A percentile compares a stretch with the other conserved stretches of the same genome.
These are phyloP conservation scores for Sequoiadendron giganteum DNA, from an alignment of 75 land plant species.

Conservation along the genomic window DNA sequence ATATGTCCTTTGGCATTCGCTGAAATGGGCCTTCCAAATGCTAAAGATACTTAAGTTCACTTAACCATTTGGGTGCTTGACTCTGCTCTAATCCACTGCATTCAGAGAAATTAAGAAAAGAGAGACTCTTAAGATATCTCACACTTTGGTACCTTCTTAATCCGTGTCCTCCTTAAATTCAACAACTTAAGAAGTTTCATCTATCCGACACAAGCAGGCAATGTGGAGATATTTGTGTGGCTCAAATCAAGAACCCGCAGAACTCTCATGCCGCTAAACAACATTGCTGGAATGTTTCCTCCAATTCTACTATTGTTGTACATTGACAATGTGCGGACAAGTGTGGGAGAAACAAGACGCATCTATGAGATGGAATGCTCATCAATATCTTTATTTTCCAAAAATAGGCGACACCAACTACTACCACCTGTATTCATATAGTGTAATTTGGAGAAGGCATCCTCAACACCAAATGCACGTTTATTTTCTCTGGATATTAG, in stretches of 20 bases:
- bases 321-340: background rate
- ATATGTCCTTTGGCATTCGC: background rate
- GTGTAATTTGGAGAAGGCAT: background rate
- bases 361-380: background rate
- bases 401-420: background rate
- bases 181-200: background rate
- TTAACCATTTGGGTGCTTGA: background rate
- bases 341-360: background rate
- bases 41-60: background rate
- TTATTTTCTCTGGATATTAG: background rate
- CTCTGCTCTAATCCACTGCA: background rate
- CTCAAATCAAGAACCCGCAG: background rate
- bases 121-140: background rate
- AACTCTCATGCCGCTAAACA: background rate
- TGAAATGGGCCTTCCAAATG: background rate
- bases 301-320: background rate
- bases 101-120: background rate
- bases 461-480: background rate
- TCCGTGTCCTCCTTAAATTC: background rate
- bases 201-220: background rate
- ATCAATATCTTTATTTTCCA: background rate
- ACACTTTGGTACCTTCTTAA: background rate
- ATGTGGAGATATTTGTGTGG: background rate
- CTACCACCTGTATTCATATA: background rate
- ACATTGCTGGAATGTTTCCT: background rate